phyloP scores from a whole-genome alignment of 345 rosid genomes.

The Gossypium longicalyx region DNA sequence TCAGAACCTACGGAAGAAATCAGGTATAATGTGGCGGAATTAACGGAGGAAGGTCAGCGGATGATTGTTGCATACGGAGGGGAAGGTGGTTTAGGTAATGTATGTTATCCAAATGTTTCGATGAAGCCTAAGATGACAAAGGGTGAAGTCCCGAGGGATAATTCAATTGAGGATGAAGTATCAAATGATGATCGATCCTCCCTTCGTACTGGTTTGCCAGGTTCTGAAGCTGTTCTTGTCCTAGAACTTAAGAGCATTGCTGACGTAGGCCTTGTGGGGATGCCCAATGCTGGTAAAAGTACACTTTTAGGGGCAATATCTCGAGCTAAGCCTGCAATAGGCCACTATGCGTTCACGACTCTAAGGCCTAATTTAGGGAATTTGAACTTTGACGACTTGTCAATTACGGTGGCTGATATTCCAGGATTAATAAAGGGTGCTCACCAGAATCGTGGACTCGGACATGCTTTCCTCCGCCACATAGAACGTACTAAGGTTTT shows the following conservation, averaged over 20 bases:
- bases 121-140: conserved; percentile 35
- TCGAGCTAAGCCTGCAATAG: conserved; percentile 74
- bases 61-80: conserved; percentile 74
- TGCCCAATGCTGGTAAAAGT: conserved; percentile 97
- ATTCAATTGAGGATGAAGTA: conserved; percentile 22
- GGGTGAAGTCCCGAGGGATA: conserved; percentile 8
- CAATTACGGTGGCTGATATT: conserved; percentile 88
- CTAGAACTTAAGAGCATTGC: conserved; percentile 93
- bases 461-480: conserved; percentile 87
- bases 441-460: conserved; percentile 78
- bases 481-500: conserved; percentile 91
- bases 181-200: conserved; percentile 31
- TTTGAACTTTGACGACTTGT: conserved; percentile 64
- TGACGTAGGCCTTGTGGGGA: conserved; percentile 93
- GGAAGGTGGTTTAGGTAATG: conserved; percentile 79
- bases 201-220: conserved; percentile 49
- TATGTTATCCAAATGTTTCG: conserved; percentile 35
- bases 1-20: conserved; percentile 32
- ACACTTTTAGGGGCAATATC: conserved; percentile 87
- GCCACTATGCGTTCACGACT: conserved; percentile 87
- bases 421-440: conserved; percentile 95
- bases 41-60: conserved; percentile 66
- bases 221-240: conserved; percentile 57
- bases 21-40: conserved; percentile 62
- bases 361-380: conserved; percentile 87